Base-by-base conservation (phyloP, 768 basidiomycete genomes). In the Neoboletus brunneissimus region DNA sequence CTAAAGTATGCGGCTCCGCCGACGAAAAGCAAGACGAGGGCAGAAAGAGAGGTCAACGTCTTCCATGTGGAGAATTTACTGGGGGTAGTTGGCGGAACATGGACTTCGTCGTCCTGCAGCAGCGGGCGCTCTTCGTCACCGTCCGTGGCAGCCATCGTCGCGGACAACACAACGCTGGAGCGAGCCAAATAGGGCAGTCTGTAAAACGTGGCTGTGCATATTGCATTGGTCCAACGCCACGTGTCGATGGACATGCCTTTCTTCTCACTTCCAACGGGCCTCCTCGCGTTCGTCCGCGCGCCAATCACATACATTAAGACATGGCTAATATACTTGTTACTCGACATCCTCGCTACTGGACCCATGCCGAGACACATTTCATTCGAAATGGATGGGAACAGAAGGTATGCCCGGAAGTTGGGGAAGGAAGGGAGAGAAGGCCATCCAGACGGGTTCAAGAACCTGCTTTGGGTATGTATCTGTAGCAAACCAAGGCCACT, bases 351-450 rank as follows among this genome's bases (percentile, higher is more conserved):
- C 44, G 77, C 87, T 0, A 78, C 88, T 2, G 95, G 94, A 0
- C 95, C 96, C 0, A 79, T 95, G 10, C 97, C 97, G 0, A 72
- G 77, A 42, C 97, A 99, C 75, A 82, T 98, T 29, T 94, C 90
- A 2, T 95, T 99, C 68, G 87, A 96, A 27, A 95, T 99, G 94
- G 97, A 99, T 67, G 97, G 97, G 4, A 98, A 98, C 70, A 78
- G 97, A 51, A 80, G 97, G 12, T 96, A 91, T 67, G 95, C 97
- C 1, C 79, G 91, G 70, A 73, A 76, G 62, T 74, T 81, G 22
- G 82, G 85, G 16, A 81, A 85, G 70, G 70, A 77, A n/a, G 80
- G 91, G 20, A 76, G 77, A 34, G 77, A 93, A 59, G 96, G 97
- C 3, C 96, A 99, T 70, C 75, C 78, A 6, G 87, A 88, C 44